These are phyloP conservation scores for Dendrothele bispora DNA, from an alignment of 768 basidiomycete species.

Conservation along the genomic window DNA sequence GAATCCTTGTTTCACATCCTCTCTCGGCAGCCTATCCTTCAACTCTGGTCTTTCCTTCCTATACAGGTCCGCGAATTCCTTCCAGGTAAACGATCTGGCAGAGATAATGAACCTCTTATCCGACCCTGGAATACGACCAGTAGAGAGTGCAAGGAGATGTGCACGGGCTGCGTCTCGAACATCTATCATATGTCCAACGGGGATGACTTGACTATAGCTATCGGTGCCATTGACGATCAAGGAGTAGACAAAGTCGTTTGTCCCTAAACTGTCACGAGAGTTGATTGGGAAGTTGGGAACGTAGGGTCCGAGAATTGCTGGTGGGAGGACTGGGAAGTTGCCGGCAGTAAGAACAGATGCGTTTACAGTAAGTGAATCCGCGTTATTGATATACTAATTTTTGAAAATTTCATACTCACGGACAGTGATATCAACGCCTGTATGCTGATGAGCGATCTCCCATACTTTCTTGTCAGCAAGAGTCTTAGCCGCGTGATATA, in stretches of 20 bases:
- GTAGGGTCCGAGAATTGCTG: constrained; percentile 19
- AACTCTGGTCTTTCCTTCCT: constrained; percentile 7
- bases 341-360: background rate
- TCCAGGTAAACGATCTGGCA: constrained; percentile 2
- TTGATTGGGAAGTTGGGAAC: constrained; percentile 10
- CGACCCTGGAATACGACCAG: background rate
- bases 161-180: constrained; percentile 15
- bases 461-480: constrained; percentile 7
- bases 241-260: constrained; percentile 3
- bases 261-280: background rate
- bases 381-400: too few species aligned
- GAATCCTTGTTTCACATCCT: background rate
- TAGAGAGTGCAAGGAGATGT: constrained; percentile 12
- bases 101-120: constrained; percentile 9
- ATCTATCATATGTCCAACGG: constrained; percentile 10
- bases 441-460: constrained; percentile 4
- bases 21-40: constrained; percentile 3
- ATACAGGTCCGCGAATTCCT: constrained; percentile 4
- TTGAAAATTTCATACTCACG: too few species aligned
- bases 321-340: constrained; percentile 12
- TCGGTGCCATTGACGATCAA: background rate
- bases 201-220: too few species aligned
- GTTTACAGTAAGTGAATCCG: background rate
- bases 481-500: constrained; percentile 5
- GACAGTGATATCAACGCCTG: constrained; percentile 8